Evolutionary conservation across 768 basidiomycete genomes (phyloP).

Genomic region (Clathrus columnatus): DNA sequence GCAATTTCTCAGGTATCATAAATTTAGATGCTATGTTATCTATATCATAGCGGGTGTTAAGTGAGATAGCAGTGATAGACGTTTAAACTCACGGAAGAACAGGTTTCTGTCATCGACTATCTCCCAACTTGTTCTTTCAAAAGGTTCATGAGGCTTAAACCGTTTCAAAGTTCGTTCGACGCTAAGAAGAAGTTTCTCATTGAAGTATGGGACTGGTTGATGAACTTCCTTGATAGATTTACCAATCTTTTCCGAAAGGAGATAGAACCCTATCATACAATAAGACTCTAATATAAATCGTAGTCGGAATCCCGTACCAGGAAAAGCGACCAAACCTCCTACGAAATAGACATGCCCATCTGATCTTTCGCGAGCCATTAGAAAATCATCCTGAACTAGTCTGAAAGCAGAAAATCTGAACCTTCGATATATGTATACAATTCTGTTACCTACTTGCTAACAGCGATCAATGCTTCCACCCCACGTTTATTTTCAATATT

Average conservation of each 20-base stretch:
- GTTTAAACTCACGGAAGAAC: slow-evolving; percentile 19
- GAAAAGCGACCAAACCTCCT: slow-evolving; percentile 27
- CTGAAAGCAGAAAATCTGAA: slow-evolving; percentile 12
- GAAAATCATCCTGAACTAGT: slow-evolving; percentile 27
- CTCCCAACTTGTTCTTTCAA: slow-evolving; percentile 29
- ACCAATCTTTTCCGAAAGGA: slow-evolving; percentile 25
- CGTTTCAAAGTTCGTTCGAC: slow-evolving; percentile 30
- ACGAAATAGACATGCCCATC: slow-evolving; percentile 29
- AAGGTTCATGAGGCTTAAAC: slow-evolving; percentile 25
- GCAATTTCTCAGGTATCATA: slow-evolving; percentile 13
- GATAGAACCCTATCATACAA: slow-evolving; percentile 24
- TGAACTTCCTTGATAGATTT: slow-evolving; percentile 23
- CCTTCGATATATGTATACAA: background rate
- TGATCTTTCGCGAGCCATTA: slow-evolving; percentile 27
- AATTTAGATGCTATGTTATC: slow-evolving; percentile 18
- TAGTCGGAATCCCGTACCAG: slow-evolving; percentile 18
- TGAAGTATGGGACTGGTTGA: slow-evolving; percentile 26
- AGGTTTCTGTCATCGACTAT: slow-evolving; percentile 26
- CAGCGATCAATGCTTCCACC: slow-evolving; percentile 20
- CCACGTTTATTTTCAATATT: slow-evolving; percentile 14
- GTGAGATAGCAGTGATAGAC: background rate
- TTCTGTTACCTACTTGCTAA: slow-evolving; percentile 18
- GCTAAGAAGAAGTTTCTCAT: slow-evolving; percentile 25
- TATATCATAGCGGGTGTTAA: slow-evolving; percentile 7
- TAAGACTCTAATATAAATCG: too few relatives aligned